These are phyloP conservation scores for Coemansia brasiliensis DNA, from an alignment of 192 early-diverging fungal species.

Conservation along the genomic window DNA sequence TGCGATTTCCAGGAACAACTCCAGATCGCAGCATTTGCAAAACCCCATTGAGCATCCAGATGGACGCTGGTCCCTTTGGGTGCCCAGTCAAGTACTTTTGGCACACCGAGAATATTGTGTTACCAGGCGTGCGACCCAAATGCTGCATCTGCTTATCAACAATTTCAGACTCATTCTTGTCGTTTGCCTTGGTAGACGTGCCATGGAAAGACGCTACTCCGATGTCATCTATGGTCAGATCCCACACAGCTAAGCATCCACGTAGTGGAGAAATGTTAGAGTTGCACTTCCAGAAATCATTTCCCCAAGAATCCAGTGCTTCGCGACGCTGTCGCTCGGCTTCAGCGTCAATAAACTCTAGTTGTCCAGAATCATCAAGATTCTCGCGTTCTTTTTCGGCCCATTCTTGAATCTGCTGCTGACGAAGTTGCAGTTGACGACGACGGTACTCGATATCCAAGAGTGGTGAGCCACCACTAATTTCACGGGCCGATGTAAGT, in stretches of 20 bases:
- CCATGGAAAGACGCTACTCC: constrained; percentile 94
- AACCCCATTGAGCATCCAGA: constrained; percentile 94
- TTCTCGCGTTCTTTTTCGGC: constrained; percentile 6
- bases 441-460: constrained; percentile 87
- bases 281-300: constrained; percentile 81
- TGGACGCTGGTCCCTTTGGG: constrained; percentile 91
- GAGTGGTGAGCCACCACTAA: constrained; percentile 10
- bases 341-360: constrained; percentile 62
- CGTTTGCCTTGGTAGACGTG: constrained; percentile 94
- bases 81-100: constrained; percentile 93
- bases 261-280: constrained; percentile 81
- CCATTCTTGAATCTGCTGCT: constrained; percentile 17
- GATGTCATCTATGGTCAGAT: constrained; percentile 90
- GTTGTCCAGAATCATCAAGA: neutral
- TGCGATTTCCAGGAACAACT: constrained; percentile 89
- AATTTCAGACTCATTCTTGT: constrained; percentile 93
- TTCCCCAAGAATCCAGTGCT: constrained; percentile 77
- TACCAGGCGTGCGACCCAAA: constrained; percentile 84
- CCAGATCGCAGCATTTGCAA: constrained; percentile 82
- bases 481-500: constrained; percentile 84
- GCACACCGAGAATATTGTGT: constrained; percentile 75
- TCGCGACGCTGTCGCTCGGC: constrained; percentile 68
- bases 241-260: constrained; percentile 83
- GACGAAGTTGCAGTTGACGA: constrained; percentile 64
- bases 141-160: constrained; percentile 85